A percentile compares a stretch with the other conserved stretches of the same genome.
Conservation (phyloP, 306 rosid species). For the Prunus mira region DNA sequence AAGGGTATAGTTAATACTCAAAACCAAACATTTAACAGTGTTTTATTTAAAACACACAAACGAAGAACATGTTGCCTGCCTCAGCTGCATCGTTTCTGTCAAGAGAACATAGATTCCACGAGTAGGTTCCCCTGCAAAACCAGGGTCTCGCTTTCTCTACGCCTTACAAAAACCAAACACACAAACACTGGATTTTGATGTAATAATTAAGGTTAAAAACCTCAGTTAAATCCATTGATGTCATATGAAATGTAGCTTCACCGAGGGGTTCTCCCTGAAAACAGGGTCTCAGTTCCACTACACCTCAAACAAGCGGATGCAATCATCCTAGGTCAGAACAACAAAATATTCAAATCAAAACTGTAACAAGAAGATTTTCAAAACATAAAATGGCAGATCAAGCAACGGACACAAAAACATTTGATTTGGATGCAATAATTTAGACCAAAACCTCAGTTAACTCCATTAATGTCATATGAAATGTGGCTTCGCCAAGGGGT, state of each 20-base stretch:
- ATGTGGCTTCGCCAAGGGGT: slow-evolving; percentile 73
- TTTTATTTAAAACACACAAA: no score
- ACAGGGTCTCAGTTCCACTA: slow-evolving; percentile 60
- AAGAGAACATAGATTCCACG: no score
- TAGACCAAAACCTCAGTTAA: slow-evolving; percentile 29
- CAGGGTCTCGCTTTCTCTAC: no score
- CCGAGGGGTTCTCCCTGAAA: slow-evolving; percentile 83
- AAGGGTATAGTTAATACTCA: slow-evolving; percentile 58
- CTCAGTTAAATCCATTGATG: slow-evolving; percentile 43
- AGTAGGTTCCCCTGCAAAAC: no score
- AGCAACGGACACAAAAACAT: neutral
- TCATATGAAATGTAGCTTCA: slow-evolving; percentile 54
- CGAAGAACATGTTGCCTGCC: neutral
- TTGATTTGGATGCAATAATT: neutral
- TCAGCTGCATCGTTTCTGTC: no score
- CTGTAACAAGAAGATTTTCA: no score
- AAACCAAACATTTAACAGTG: neutral
- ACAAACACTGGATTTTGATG: neutral
- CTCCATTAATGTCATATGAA: slow-evolving; percentile 47
- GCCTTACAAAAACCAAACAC: neutral
- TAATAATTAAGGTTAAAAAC: neutral
- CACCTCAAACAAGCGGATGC: slow-evolving; percentile 50
- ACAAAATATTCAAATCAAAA: no score
- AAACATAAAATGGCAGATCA: no score
- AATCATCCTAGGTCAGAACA: slow-evolving; percentile 32